These are phyloP conservation scores for Candida adriatica DNA, from an alignment of 805 yeast genomes.

Conservation along the genomic window DNA sequence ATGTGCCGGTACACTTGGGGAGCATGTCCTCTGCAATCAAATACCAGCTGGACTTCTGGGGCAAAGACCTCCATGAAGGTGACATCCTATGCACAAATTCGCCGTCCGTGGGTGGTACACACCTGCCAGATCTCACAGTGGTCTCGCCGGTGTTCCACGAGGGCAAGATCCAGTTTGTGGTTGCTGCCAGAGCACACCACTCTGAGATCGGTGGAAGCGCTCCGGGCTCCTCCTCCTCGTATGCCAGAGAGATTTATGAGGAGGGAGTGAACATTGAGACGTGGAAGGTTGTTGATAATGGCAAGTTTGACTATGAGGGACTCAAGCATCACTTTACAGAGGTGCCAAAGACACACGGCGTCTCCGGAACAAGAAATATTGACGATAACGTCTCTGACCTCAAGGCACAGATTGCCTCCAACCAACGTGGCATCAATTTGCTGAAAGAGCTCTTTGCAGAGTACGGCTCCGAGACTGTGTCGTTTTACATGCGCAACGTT, in stretches of 20 bases:
- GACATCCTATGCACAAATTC: conserved; percentile 38
- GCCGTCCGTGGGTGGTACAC: conserved; percentile 41
- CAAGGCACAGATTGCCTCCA: conserved; percentile 46
- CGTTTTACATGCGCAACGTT: conserved; percentile 41
- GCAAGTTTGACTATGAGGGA: conserved; percentile 47
- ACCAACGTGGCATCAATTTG: conserved; percentile 42
- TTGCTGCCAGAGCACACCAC: conserved; percentile 78
- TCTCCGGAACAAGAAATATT: conserved; percentile 48
- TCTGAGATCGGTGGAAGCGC: conserved; percentile 78
- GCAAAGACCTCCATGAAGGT: conserved; percentile 31
- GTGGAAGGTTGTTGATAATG: conserved; percentile 42
- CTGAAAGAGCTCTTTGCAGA: conserved; percentile 36
- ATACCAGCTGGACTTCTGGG: conserved; percentile 33
- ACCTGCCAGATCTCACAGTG: conserved; percentile 46
- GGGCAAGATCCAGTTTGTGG: conserved; percentile 41
- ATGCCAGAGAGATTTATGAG: conserved; percentile 44
- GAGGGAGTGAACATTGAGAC: conserved; percentile 52
- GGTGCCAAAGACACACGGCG: conserved; percentile 44
- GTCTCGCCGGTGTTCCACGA: conserved; percentile 49
- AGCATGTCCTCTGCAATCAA: conserved; percentile 38
- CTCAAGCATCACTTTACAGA: conserved; percentile 37
- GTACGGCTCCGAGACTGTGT: conserved; percentile 34
- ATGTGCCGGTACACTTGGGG: conserved; percentile 43
- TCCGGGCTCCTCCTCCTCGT: conserved; percentile 51
- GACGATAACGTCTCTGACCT: conserved; percentile 45